phyloP scores from a whole-genome alignment of 2,329 filamentous ascomycete species.

The Trichoderma aggressivum region DNA sequence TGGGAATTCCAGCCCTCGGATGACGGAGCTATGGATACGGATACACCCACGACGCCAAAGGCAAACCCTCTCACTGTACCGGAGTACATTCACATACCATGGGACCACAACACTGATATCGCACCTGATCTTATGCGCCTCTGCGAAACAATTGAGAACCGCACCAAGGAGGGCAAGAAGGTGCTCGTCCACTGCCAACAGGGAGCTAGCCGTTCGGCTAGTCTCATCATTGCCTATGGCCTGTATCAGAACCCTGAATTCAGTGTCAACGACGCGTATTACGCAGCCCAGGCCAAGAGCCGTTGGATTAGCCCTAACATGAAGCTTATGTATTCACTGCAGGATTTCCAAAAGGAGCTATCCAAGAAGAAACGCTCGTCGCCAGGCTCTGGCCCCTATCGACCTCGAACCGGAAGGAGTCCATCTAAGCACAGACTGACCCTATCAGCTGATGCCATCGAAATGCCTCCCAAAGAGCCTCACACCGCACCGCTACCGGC shows the following conservation, averaged over 20 bases:
- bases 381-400: slow-evolving; percentile 43
- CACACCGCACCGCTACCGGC: slow-evolving; percentile 58
- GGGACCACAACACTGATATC: slow-evolving; percentile 88
- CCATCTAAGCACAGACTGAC: slow-evolving; percentile 59
- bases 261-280: slow-evolving; percentile 79
- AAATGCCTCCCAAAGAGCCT: slow-evolving; percentile 52
- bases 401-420: slow-evolving; percentile 50
- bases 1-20: slow-evolving; percentile 52
- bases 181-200: slow-evolving; percentile 84
- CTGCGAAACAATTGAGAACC: slow-evolving; percentile 72
- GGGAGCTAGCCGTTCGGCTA: slow-evolving; percentile 79
- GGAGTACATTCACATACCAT: slow-evolving; percentile 83
- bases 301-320: slow-evolving; percentile 90
- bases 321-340: slow-evolving; percentile 85
- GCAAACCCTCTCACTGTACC: slow-evolving; percentile 53
- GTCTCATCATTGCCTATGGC: slow-evolving; percentile 81
- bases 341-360: slow-evolving; percentile 71
- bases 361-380: slow-evolving; percentile 49
- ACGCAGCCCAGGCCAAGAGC: slow-evolving; percentile 75
- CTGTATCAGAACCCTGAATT: slow-evolving; percentile 73
- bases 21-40: slow-evolving; percentile 38
- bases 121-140: slow-evolving; percentile 70
- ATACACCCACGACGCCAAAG: slow-evolving; percentile 55
- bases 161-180: slow-evolving; percentile 69
- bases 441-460: slow-evolving; percentile 57